These are phyloP conservation scores for Biancaea sappan DNA, from an alignment of 306 rosid genomes.

Conservation along the genomic window DNA sequence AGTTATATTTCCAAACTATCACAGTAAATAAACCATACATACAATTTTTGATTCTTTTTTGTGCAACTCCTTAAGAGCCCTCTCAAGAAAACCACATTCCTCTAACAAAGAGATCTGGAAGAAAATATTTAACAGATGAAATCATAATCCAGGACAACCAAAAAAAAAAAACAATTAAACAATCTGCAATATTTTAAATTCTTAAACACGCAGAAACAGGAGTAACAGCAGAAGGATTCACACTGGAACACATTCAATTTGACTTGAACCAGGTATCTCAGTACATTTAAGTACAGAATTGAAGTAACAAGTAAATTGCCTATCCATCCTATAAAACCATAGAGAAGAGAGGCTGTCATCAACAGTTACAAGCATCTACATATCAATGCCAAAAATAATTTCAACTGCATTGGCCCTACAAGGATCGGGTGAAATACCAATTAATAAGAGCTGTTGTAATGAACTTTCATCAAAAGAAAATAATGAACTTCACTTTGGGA, in stretches of 20 bases:
- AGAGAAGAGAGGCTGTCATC: slow-evolving; percentile 9
- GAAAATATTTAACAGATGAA: slow-evolving; percentile 35
- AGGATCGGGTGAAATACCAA: background rate
- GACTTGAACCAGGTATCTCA: background rate
- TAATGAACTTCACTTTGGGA: background rate
- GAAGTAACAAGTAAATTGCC: slow-evolving; percentile 7
- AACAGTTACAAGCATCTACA: background rate
- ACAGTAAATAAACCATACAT: slow-evolving; percentile 38
- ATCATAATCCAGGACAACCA: slow-evolving; percentile 19
- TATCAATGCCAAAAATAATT: background rate
- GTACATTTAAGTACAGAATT: slow-evolving; percentile 4
- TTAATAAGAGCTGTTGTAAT: background rate
- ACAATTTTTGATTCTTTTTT: slow-evolving; percentile 78
- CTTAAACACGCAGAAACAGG: slow-evolving; percentile 4
- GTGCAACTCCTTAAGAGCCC: slow-evolving; percentile 81
- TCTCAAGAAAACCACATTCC: slow-evolving; percentile 68
- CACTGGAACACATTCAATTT: slow-evolving; percentile 22
- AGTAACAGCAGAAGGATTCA: slow-evolving; percentile 14
- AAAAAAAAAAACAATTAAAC: background rate
- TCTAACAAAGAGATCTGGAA: slow-evolving; percentile 83
- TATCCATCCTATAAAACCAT: background rate
- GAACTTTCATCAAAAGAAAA: background rate
- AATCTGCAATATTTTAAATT: slow-evolving; percentile 14
- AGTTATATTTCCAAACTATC: slow-evolving; percentile 26
- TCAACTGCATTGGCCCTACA: background rate